Percentiles rank a stretch among this genome's conserved stretches.
These are phyloP conservation scores for Lachancea thermotolerans DNA, from an alignment of 805 yeast genomes.

Conservation along the genomic window DNA sequence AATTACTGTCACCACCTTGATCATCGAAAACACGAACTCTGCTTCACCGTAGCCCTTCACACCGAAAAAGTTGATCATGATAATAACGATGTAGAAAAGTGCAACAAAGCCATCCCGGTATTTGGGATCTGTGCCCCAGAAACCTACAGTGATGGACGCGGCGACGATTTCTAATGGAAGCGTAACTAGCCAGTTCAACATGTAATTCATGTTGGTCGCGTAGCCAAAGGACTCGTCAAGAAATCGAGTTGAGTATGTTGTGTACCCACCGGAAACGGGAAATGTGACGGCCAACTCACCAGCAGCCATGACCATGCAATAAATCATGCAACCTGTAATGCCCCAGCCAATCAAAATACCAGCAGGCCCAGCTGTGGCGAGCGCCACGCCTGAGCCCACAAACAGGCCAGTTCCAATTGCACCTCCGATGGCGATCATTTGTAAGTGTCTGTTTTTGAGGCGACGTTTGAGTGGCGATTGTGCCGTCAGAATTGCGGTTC, in stretches of 20 bases:
- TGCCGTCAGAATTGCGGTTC: conserved; percentile 40
- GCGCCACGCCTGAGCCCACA: conserved; percentile 62
- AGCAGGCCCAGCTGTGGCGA: conserved; percentile 63
- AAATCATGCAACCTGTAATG: conserved; percentile 49
- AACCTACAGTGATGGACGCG: conserved; percentile 46
- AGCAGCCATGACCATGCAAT: conserved; percentile 52
- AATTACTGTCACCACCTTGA: conserved; percentile 42
- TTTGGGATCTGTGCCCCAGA: conserved; percentile 39
- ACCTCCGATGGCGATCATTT: conserved; percentile 66
- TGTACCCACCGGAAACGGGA: conserved; percentile 61
- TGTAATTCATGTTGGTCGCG: conserved; percentile 53
- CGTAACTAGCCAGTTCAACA: conserved; percentile 43
- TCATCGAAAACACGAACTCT: conserved; percentile 42
- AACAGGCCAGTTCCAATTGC: conserved; percentile 70
- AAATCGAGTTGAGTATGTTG: conserved; percentile 50
- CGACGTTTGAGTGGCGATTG: conserved; percentile 50
- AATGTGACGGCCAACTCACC: conserved; percentile 55
- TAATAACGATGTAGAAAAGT: conserved; percentile 40
- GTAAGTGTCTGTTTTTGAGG: conserved; percentile 47
- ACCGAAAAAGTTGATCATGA: conserved; percentile 45
- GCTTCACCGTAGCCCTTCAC: conserved; percentile 50
- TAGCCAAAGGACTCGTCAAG: conserved; percentile 56
- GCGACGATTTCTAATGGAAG: conserved; percentile 47
- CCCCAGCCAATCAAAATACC: conserved; percentile 48
- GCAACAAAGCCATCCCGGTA: conserved; percentile 45